Base-by-base conservation (phyloP, 2,329 filamentous ascomycete genomes). In the Verticillium tricorpus region DNA sequence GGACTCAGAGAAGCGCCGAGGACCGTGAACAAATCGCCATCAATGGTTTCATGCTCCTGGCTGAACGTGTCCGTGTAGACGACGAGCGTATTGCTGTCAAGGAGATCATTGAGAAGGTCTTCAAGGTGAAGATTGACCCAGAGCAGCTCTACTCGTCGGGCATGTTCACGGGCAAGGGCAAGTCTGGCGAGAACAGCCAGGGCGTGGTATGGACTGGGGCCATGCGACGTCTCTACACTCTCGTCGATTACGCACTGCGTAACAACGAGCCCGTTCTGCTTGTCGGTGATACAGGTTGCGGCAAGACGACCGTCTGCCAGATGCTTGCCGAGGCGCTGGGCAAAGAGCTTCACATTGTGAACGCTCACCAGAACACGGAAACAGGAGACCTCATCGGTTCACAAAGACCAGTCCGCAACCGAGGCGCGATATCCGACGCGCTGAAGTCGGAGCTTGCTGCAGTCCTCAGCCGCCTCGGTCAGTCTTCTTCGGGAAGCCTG, bases 361-460 rank as follows among this genome's bases (percentile, higher is more conserved):
- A 99, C 72, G 95, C 96, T 2, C 96, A 99, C 75, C 94, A 98
- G 68, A 99, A 99, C 67, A 93, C 95, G 0, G 96, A 99, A 74
- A 98, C 96, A 0, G 94, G 95, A 17, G 95, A 99, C 74, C 82
- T 99, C 12, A 98, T 99, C 67, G 95, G 95, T 66, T 95, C 95
- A 3, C 95, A 99, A 74, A 82, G 95, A 63, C 95, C 95, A 3
- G 86, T 98, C 25, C 85, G 96, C 65, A 98, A 98, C 72, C 86
- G 93, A 52, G 86, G 88, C 15, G 86, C 86, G 1, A 86, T 96
- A 37, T 78, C 91, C 39, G 85, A 89, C 32, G 74, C 85, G 1
- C 78, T 98, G 34, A 78, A 81, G 35, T 73, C 81, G n/a, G 87
- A 90, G 68, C 75, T 97, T 32, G 66, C 74, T 12, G 67, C 76